A percentile compares a stretch with the other conserved stretches of the same genome.
Evolutionary conservation across 2,329 filamentous ascomycete species (phyloP).

Genomic region (Lachnellula cervina): DNA sequence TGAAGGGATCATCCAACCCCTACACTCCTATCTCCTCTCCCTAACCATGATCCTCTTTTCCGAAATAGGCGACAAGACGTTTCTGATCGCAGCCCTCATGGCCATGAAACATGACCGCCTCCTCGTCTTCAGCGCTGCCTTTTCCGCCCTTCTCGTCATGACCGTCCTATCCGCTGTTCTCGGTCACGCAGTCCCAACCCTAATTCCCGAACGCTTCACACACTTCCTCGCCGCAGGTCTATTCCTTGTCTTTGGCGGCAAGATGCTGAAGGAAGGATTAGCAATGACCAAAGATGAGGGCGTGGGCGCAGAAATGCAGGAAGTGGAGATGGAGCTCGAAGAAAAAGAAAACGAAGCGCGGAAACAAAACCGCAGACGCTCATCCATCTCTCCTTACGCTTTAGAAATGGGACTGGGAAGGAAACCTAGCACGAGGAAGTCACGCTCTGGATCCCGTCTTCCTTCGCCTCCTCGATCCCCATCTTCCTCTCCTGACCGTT

Average conservation of each 20-base stretch:
- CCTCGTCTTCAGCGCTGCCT: slow-evolving; percentile 92
- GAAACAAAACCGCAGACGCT: slow-evolving; percentile 60
- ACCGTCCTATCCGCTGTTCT: slow-evolving; percentile 89
- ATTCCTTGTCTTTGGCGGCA: slow-evolving; percentile 85
- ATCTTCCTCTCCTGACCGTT: slow-evolving; percentile 66
- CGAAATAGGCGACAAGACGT: slow-evolving; percentile 97
- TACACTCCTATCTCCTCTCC: slow-evolving; percentile 86
- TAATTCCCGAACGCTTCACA: slow-evolving; percentile 87
- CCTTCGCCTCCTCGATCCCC: slow-evolving; percentile 77
- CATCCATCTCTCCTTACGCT: slow-evolving; percentile 67
- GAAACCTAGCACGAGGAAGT: slow-evolving; percentile 56
- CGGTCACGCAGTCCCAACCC: slow-evolving; percentile 83
- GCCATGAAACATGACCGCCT: slow-evolving; percentile 96
- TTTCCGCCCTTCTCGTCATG: slow-evolving; percentile 87
- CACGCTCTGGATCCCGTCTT: slow-evolving; percentile 68
- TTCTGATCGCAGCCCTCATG: slow-evolving; percentile 95
- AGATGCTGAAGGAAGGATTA: slow-evolving; percentile 79
- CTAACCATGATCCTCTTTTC: slow-evolving; percentile 97
- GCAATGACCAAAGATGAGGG: slow-evolving; percentile 87
- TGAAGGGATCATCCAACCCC: slow-evolving; percentile 65
- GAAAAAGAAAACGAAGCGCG: slow-evolving; percentile 80
- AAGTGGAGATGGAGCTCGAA: slow-evolving; percentile 89
- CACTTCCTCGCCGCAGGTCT: slow-evolving; percentile 79
- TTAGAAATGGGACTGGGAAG: slow-evolving; percentile 72
- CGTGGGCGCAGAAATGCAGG: slow-evolving; percentile 94